Conservation (phyloP, 306 rosid genomes). For the barrel medic (Medicago truncatula) region MtrunA17r5.0-ANR NC_053049.1:44969501-44970000, state of each 20-base stretch:
- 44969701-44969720: conserved; percentile 47
- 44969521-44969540: too few relatives aligned
- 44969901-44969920: not conserved
- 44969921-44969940: not conserved
- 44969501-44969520: too few relatives aligned
- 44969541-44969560: too few relatives aligned
- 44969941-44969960: conserved; percentile 20
- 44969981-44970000: conserved; percentile 38
- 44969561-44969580: too few relatives aligned
- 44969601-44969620: not conserved
- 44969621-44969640: conserved; percentile 14
- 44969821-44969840: conserved; percentile 36
- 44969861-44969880: conserved; percentile 44
- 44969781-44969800: conserved; percentile 20
- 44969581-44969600: too few relatives aligned
- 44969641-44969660: conserved; percentile 31
- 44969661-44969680: conserved; percentile 41
- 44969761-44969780: conserved; percentile 45
- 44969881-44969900: conserved; percentile 43
- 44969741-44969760: conserved; percentile 33
- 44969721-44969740: conserved; percentile 40
- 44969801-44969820: conserved; percentile 32
- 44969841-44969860: conserved; percentile 41
- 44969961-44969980: conserved; percentile 3
- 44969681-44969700: conserved; percentile 35